A percentile compares a stretch with the other conserved stretches of the same genome.
These are phyloP conservation scores for Pyrenophora teres DNA, from an alignment of 2,329 filamentous ascomycete species.

Conservation along the genomic window DNA sequence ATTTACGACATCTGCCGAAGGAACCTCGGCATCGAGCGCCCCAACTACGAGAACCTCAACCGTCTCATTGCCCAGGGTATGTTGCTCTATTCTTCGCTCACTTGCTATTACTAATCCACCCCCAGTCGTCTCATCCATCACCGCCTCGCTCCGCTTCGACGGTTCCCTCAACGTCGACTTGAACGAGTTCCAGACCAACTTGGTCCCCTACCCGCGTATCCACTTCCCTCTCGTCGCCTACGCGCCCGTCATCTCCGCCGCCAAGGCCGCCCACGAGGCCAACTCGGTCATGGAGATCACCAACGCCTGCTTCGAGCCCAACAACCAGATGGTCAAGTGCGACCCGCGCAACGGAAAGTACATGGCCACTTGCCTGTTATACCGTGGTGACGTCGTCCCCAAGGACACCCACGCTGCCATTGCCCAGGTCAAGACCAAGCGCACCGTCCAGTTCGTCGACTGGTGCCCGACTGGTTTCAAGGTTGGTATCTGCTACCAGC, in stretches of 20 bases:
- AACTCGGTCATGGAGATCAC: conserved; percentile 98
- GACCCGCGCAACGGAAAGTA: conserved; percentile 99
- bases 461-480: conserved; percentile 99
- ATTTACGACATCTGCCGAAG: conserved; percentile 99
- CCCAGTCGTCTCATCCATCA: conserved; percentile 94
- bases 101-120: conserved; percentile 5
- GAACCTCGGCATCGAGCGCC: conserved; percentile 95
- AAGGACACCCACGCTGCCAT: conserved; percentile 93
- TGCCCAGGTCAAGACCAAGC: conserved; percentile 97
- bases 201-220: conserved; percentile 98
- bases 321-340: conserved; percentile 99
- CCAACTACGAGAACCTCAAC: conserved; percentile 99
- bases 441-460: conserved; percentile 98
- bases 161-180: conserved; percentile 98
- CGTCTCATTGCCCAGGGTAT: conserved; percentile 94
- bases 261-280: conserved; percentile 96
- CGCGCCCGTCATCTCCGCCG: conserved; percentile 88
- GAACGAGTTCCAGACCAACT: conserved; percentile 99
- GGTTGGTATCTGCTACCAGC: conserved; percentile 99
- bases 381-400: conserved; percentile 97
- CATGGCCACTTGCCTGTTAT: conserved; percentile 98
- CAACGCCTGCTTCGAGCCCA: conserved; percentile 98
- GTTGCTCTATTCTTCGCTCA: conserved; percentile 13
- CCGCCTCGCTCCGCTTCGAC: conserved; percentile 96
- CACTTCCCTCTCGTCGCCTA: conserved; percentile 99